phyloP scores from a whole-genome alignment of 495 filamentous ascomycete genomes.

The Coniosporium apollinis region DNA sequence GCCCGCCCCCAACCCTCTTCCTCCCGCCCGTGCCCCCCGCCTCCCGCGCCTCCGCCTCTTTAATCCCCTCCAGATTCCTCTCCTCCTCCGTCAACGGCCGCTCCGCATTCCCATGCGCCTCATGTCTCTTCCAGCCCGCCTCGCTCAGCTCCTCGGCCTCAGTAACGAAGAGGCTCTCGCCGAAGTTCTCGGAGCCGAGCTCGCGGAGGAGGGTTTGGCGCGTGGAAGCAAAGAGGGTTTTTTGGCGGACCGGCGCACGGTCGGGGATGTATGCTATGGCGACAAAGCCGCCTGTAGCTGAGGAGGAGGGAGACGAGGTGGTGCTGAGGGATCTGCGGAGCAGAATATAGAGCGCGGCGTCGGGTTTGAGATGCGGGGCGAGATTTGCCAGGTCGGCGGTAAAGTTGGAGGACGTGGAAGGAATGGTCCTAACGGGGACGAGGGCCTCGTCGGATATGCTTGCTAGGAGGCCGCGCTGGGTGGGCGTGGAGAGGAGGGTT shows the following conservation, averaged over 20 bases:
- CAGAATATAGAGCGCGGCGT: constrained; percentile 68
- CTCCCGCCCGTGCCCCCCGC: constrained; percentile 49
- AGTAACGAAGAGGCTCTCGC: constrained; percentile 59
- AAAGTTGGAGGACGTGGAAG: constrained; percentile 36
- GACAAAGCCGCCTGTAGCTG: constrained; percentile 38
- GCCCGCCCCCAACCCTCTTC: constrained; percentile 35
- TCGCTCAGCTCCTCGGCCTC: constrained; percentile 52
- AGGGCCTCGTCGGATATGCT: constrained; percentile 66
- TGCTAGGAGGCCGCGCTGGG: constrained; percentile 62
- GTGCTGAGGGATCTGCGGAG: constrained; percentile 40
- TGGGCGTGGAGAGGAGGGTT: constrained; percentile 43
- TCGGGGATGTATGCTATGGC: constrained; percentile 86
- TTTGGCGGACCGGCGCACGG: constrained; percentile 75
- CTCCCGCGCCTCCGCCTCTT: constrained; percentile 64
- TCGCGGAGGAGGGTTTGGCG: constrained; percentile 70
- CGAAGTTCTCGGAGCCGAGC: constrained; percentile 77
- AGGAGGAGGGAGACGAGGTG: constrained; percentile 5
- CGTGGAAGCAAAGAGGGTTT: constrained; percentile 89
- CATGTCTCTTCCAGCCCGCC: constrained; percentile 61
- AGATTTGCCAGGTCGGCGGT: constrained; percentile 47
- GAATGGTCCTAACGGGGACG: constrained; percentile 42
- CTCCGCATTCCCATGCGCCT: constrained; percentile 40
- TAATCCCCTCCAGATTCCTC: constrained; percentile 55
- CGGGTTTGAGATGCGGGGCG: constrained; percentile 46
- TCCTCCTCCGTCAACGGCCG: constrained; percentile 85